A percentile compares a stretch with the other conserved stretches of the same genome.
Evolutionary conservation across 805 yeast species (phyloP).

Genomic region (Candida manassasensis): DNA sequence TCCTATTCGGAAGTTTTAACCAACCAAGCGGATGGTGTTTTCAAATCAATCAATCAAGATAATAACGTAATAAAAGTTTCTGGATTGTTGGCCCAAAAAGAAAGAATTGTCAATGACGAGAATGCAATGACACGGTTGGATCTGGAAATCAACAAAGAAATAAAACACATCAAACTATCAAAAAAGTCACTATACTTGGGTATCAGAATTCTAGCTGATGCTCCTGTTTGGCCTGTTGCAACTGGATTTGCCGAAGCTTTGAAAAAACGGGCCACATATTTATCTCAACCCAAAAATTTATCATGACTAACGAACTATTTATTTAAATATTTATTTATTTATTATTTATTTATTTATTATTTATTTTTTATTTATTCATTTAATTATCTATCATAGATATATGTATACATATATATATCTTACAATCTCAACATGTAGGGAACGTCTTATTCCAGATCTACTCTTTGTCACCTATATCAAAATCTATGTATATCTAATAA

Average conservation of each 20-base stretch:
- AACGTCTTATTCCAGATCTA: no score
- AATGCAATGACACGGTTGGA: slow-evolving; percentile 38
- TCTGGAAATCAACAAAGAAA: slow-evolving; percentile 38
- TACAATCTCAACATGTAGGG: no score
- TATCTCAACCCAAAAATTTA: slow-evolving; percentile 7
- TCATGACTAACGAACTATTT: neutral
- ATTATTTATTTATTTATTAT: slow-evolving; percentile 2
- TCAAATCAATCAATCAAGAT: slow-evolving; percentile 37
- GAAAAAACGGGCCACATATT: slow-evolving; percentile 46
- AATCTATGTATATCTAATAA: slow-evolving; percentile 33
- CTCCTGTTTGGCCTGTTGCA: slow-evolving; percentile 84
- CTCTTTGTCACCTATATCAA: neutral
- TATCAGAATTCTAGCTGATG: slow-evolving; percentile 73
- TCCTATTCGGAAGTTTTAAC: slow-evolving; percentile 56
- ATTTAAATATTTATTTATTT: slow-evolving; percentile 1
- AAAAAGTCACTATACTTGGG: slow-evolving; percentile 62
- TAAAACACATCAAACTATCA: slow-evolving; percentile 47
- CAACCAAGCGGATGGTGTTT: slow-evolving; percentile 55
- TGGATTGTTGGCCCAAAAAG: slow-evolving; percentile 16
- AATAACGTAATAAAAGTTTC: slow-evolving; percentile 48
- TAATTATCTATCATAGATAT: no score
- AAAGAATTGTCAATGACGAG: slow-evolving; percentile 6
- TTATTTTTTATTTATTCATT: slow-evolving; percentile 3
- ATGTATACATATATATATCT: no score
- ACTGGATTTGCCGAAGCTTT: slow-evolving; percentile 75